A percentile compares a stretch with the other conserved stretches of the same genome.
These are phyloP conservation scores for Ensete glaucum DNA, from an alignment of 176 grass and related monocot genomes.

Conservation along the genomic window DNA sequence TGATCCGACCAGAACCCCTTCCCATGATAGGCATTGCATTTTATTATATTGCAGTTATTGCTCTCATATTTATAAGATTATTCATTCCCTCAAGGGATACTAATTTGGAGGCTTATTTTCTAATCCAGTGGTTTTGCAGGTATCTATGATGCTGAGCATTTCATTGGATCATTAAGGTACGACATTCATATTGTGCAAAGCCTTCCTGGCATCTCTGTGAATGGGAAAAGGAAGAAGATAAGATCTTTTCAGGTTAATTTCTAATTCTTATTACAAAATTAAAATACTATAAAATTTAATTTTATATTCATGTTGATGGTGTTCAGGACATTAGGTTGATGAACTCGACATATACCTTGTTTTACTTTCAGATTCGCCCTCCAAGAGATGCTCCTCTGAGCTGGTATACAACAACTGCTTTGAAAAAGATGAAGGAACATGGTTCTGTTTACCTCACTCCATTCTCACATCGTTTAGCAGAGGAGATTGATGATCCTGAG, in stretches of 20 bases:
- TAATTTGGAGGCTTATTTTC: slow-evolving; percentile 4
- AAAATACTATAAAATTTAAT: slow-evolving; percentile 6
- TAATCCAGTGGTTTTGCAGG: slow-evolving; percentile 77
- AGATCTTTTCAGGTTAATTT: slow-evolving; percentile 51
- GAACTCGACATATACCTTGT: neutral
- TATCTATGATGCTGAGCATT: slow-evolving; percentile 96
- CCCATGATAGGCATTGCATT: too few species aligned
- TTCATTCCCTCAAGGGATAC: neutral
- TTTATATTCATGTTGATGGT: neutral
- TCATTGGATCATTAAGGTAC: slow-evolving; percentile 81
- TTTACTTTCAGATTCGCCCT: slow-evolving; percentile 62
- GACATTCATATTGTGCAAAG: slow-evolving; percentile 67
- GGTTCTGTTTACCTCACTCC: slow-evolving; percentile 94
- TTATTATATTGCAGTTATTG: too few species aligned
- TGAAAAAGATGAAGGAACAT: slow-evolving; percentile 83
- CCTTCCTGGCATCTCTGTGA: slow-evolving; percentile 55
- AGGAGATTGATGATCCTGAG: slow-evolving; percentile 81
- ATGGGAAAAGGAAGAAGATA: slow-evolving; percentile 90
- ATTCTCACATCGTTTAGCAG: slow-evolving; percentile 88
- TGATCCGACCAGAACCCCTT: too few species aligned
- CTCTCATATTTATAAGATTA: too few species aligned
- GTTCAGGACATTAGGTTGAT: too few species aligned
- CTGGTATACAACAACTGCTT: slow-evolving; percentile 80
- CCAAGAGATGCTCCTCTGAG: slow-evolving; percentile 90
- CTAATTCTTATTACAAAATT: too few species aligned